A percentile compares a stretch with the other conserved stretches of the same genome.
phyloP scores from a whole-genome alignment of 2,329 filamentous ascomycete genomes.

The Colletotrichum zoysiae region DNA sequence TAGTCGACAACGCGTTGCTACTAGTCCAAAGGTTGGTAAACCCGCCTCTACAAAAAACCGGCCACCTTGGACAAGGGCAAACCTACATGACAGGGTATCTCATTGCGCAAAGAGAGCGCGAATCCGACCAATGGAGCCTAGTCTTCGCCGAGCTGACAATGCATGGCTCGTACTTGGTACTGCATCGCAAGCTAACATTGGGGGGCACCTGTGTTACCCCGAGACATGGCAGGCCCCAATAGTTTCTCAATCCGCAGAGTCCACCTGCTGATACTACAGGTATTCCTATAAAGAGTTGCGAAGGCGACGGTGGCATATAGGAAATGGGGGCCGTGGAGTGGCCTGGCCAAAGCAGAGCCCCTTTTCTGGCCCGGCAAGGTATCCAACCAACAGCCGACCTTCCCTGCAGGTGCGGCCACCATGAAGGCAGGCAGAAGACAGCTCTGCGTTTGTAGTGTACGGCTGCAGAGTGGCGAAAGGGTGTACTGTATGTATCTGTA shows the following conservation, averaged over 20 bases:
- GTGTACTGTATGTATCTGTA: background rate
- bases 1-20: background rate
- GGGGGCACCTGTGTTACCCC: constrained; percentile 8
- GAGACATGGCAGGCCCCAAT: constrained; percentile 27
- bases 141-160: background rate
- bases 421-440: background rate
- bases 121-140: background rate
- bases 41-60: background rate
- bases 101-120: background rate
- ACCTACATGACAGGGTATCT: background rate
- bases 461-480: background rate
- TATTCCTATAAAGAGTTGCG: background rate
- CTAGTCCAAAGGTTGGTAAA: background rate
- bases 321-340: constrained; percentile 4
- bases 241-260: background rate
- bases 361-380: constrained; percentile 29
- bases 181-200: background rate
- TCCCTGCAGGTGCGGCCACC: constrained; percentile 17
- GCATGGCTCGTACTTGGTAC: background rate
- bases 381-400: constrained; percentile 1
- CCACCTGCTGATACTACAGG: too few relatives aligned
- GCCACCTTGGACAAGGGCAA: background rate
- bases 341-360: constrained; percentile 22
- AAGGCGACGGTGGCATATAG: background rate
- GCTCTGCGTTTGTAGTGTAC: background rate